Evolutionary conservation across 306 rosid species (phyloP), one percentile per base, ranked within the genome.

Genomic region (Trifolium dubium): DNA sequence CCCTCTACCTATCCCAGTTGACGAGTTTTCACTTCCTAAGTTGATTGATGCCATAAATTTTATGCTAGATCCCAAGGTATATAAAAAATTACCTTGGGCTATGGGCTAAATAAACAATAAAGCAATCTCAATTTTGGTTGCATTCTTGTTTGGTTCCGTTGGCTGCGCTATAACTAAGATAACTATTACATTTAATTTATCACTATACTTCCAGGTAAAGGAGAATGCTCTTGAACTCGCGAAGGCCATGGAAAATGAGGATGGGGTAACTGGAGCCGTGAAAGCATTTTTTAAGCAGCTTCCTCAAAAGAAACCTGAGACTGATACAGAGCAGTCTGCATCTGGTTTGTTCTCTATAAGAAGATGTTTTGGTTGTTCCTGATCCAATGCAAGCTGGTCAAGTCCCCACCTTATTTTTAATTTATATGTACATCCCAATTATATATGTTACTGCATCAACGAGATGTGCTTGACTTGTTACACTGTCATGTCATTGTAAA

Each of bases 191-290:
- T 72, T 56, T 62, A 64, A 73, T 77, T 61, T 34, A 32, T 23
- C 46, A 37, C 50, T 53, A 77, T 41, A 39, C 79, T 83, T 66
- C 37, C 85, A 95, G 99, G 96, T 95, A 78, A 92, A 95, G 84
- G 85, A 85, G 43, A 77, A 85, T 13, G 96, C 97, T 11, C 10
- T 86, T n/a, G 90, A 92, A 74, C 93, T 95, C 40, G 89, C 99
- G 12, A 90, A 82, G 89, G 93, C 91, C 67, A 92, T 95, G 98
- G 92, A 92, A 75, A 84, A 86, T 44, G 99, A 95, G 83, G 99
- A 95, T 73, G 99, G 99, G 13, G 98, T 95, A 47, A 71, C 87
- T 5, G 99, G 99, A 69, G 98, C 98, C n/a, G 99, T 95, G 59
- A 95, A 83, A 78, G 99, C 97, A 80, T 95, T 95, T 86, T 90